These are phyloP conservation scores for Fusarium marasasianum DNA, from an alignment of 2,329 filamentous ascomycete genomes.

Conservation along the genomic window DNA sequence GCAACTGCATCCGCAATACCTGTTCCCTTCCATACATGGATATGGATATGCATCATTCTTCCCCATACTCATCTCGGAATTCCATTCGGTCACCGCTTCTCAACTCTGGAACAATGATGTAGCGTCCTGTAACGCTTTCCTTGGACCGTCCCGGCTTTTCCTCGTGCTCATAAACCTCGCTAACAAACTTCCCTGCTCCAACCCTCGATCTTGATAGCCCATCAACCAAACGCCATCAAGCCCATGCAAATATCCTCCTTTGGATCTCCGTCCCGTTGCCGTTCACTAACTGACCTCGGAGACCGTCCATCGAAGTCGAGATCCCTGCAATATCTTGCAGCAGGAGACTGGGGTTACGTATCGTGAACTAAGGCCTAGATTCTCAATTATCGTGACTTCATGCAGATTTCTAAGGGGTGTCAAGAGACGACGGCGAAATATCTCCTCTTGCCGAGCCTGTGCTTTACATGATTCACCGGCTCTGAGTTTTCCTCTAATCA, in stretches of 20 bases:
- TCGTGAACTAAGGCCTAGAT: conserved; percentile 6
- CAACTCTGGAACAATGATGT: conserved; percentile 17
- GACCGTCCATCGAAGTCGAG: conserved; percentile 19
- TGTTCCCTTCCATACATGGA: conserved; percentile 11
- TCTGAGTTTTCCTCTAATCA: conserved; percentile 1
- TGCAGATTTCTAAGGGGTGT: conserved; percentile 3
- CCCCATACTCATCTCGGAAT: conserved; percentile 13
- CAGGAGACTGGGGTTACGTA: conserved; percentile 14
- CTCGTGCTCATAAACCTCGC: conserved; percentile 33
- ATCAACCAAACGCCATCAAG: background rate
- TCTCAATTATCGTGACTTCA: conserved; percentile 28
- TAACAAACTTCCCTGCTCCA: background rate
- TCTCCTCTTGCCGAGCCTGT: conserved; percentile 15
- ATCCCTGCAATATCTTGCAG: conserved; percentile 23
- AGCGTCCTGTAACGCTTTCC: conserved; percentile 7
- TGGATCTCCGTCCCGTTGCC: conserved; percentile 1
- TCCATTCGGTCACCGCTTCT: conserved; percentile 35
- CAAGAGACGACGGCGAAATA: conserved; percentile 16
- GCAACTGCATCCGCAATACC: conserved; percentile 18
- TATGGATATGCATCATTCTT: conserved; percentile 1
- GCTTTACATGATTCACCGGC: conserved; percentile 23
- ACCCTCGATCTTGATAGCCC: background rate
- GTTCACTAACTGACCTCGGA: conserved; percentile 21
- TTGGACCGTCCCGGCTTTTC: conserved; percentile 38
- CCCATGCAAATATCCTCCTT: background rate